Conservation (phyloP, 768 basidiomycete species). For the Brasilioporus rufonigricans region DNA sequence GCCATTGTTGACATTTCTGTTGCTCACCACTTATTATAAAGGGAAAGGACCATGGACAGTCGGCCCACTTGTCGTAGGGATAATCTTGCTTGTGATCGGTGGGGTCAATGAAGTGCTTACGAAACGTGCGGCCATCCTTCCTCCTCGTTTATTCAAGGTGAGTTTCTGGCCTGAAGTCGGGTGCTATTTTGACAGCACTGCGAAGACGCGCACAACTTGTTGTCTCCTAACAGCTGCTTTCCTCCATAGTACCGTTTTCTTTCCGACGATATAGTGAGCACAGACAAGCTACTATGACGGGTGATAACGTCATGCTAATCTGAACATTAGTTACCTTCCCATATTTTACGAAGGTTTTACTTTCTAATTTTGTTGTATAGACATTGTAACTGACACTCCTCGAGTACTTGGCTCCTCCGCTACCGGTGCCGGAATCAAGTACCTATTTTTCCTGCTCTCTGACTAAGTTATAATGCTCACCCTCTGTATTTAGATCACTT, state of each 20-base stretch:
- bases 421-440: constrained; percentile 66
- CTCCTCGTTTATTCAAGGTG: too few relatives aligned
- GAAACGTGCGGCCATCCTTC: too few relatives aligned
- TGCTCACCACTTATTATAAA: constrained; percentile 22
- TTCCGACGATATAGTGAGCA: constrained; percentile 38
- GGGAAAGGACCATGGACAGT: too few relatives aligned
- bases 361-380: background rate
- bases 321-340: constrained; percentile 52
- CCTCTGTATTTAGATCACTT: constrained; percentile 50
- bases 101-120: constrained; percentile 61
- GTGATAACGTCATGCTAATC: constrained; percentile 23
- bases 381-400: background rate
- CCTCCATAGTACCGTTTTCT: constrained; percentile 61
- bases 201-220: constrained; percentile 65
- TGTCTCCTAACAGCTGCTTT: constrained; percentile 58
- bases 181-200: background rate
- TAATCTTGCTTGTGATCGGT: constrained; percentile 46
- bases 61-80: constrained; percentile 52
- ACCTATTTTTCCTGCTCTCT: constrained; percentile 38
- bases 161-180: background rate
- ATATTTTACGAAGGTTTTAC: constrained; percentile 59
- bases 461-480: background rate
- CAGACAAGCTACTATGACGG: background rate
- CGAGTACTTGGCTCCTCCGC: constrained; percentile 68
- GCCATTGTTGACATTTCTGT: constrained; percentile 32